Conservation (phyloP, 176 grass and related monocot genomes). For the Dactylis glomerata region DNA sequence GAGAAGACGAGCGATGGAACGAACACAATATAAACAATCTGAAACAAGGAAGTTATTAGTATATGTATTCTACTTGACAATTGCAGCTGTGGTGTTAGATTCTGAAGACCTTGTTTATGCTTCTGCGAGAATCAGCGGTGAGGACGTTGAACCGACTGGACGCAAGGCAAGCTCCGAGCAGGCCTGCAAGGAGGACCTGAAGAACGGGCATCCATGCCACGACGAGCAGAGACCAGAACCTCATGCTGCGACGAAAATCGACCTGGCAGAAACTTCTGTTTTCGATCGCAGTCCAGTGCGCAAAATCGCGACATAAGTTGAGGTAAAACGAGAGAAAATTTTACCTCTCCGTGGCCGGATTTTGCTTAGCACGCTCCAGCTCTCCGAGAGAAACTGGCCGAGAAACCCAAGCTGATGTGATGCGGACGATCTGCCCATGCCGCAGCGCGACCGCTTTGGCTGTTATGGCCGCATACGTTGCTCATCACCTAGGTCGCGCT, state of each 20-base stretch:
- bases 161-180: slow-evolving; percentile 43
- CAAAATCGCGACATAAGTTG: too few relatives aligned
- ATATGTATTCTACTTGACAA: too few relatives aligned
- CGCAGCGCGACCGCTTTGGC: neutral
- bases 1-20: slow-evolving; percentile 51
- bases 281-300: too few relatives aligned
- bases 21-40: slow-evolving; percentile 51
- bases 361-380: too few relatives aligned
- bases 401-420: neutral
- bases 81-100: neutral
- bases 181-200: slow-evolving; percentile 46
- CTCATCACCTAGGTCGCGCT: too few relatives aligned
- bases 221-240: slow-evolving; percentile 42
- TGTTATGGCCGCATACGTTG: neutral
- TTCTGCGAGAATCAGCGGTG: slow-evolving; percentile 23
- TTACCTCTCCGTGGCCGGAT: neutral
- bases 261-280: neutral
- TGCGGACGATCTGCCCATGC: neutral
- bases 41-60: neutral
- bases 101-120: slow-evolving; percentile 51
- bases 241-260: slow-evolving; percentile 11
- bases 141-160: slow-evolving; percentile 34
- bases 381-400: neutral
- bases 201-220: slow-evolving; percentile 50
- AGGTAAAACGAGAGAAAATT: too few relatives aligned